Conservation (phyloP, 1,139 yeast species). For the Fermentozyma sake region DNA sequence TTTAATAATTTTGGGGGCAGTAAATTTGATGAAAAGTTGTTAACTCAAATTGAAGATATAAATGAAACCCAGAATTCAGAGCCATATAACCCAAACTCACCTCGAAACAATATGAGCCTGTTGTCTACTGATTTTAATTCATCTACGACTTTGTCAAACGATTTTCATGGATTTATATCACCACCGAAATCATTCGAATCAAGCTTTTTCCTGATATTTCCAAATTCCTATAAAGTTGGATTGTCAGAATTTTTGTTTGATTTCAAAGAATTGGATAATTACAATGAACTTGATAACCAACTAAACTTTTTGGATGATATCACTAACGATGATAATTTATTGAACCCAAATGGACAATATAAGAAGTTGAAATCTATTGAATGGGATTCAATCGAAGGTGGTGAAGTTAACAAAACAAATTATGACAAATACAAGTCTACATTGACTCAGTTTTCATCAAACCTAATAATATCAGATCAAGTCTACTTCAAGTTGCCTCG, state of each 20-base stretch:
- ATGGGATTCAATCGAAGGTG: slow-evolving; percentile 32
- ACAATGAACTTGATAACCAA: slow-evolving; percentile 27
- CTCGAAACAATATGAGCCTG: slow-evolving; percentile 1
- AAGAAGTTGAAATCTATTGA: slow-evolving; percentile 25
- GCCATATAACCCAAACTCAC: slow-evolving; percentile 1
- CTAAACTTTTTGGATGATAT: slow-evolving; percentile 38
- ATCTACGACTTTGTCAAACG: too few species aligned
- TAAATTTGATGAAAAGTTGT: not conserved
- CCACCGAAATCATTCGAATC: slow-evolving; percentile 11
- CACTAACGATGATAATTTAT: slow-evolving; percentile 24
- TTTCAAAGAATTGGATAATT: slow-evolving; percentile 11
- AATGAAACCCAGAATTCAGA: too few species aligned
- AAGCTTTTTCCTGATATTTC: slow-evolving; percentile 24
- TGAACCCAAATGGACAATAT: slow-evolving; percentile 26
- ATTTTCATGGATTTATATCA: too few species aligned
- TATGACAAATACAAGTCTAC: slow-evolving; percentile 21
- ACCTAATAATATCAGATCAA: slow-evolving; percentile 9
- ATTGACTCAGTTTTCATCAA: slow-evolving; percentile 11
- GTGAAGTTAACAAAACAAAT: slow-evolving; percentile 14
- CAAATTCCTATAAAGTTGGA: slow-evolving; percentile 29
- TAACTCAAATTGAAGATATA: too few species aligned
- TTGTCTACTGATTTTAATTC: not conserved
- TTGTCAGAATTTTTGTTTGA: slow-evolving; percentile 32
- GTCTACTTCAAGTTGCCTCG: slow-evolving; percentile 20
- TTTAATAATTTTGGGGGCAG: slow-evolving; percentile 7